A percentile compares a stretch with the other conserved stretches of the same genome.
Conservation (phyloP, 2,329 filamentous ascomycete genomes). For the Chrysosporium queenslandicum region DNA sequence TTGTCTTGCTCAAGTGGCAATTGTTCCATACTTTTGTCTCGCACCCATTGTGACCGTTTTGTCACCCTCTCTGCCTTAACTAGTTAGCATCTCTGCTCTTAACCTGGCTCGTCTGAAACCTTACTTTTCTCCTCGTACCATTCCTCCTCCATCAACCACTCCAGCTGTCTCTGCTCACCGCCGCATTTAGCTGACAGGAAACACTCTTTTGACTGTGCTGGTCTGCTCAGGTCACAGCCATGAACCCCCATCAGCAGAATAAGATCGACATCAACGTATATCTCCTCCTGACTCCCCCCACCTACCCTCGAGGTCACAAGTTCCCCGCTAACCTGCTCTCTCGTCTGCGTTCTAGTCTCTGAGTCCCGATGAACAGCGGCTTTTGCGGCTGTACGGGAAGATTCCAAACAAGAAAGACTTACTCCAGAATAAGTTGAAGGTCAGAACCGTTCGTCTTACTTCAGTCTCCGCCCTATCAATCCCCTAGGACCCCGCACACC, state of each 20-base stretch:
- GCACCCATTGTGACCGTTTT: background rate
- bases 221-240: conserved; percentile 34
- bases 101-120: conserved; percentile 4
- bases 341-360: conserved; percentile 53
- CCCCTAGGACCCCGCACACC: background rate
- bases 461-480: background rate
- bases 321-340: conserved; percentile 14
- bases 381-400: conserved; percentile 96
- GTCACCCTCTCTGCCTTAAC: too few species aligned
- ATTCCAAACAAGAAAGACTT: conserved; percentile 92
- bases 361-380: conserved; percentile 86
- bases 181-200: background rate
- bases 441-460: conserved; percentile 25
- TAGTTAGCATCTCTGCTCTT: background rate
- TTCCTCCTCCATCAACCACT: background rate
- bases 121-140: background rate
- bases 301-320: background rate
- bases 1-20: background rate
- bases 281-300: conserved; percentile 20
- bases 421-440: conserved; percentile 94
- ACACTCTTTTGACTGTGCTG: background rate
- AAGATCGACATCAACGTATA: conserved; percentile 93
- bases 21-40: background rate
- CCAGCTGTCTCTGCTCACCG: background rate
- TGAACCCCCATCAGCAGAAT: conserved; percentile 98